phyloP scores from a whole-genome alignment of 148 eudicot genomes.

The Rhododendron vialii region DNA sequence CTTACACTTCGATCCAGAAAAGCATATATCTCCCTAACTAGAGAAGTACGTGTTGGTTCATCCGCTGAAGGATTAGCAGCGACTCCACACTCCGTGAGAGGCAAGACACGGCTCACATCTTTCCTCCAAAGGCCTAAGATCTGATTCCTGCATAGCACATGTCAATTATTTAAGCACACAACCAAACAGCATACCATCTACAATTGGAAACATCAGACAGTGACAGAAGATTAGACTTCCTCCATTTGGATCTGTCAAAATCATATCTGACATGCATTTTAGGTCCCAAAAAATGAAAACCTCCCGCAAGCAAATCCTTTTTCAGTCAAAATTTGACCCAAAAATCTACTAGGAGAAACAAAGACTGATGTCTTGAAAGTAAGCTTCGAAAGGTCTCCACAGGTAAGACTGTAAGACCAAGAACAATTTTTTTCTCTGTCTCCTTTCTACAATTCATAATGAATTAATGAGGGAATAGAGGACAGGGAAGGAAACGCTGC shows the following conservation, averaged over 20 bases:
- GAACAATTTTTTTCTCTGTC: not conserved
- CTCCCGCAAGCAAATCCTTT: not conserved
- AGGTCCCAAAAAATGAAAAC: not conserved
- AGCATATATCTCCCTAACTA: slow-evolving; percentile 62
- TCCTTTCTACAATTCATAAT: not conserved
- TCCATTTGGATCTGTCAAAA: not conserved
- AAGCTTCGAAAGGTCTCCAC: not conserved
- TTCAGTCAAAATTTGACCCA: not conserved
- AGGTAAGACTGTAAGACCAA: not conserved
- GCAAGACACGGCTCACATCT: slow-evolving; percentile 85
- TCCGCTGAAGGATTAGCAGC: slow-evolving; percentile 38
- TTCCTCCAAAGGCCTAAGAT: slow-evolving; percentile 89
- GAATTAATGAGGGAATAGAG: not conserved
- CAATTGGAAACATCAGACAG: slow-evolving; percentile 6
- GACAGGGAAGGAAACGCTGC: not conserved
- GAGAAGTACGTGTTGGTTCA: slow-evolving; percentile 54
- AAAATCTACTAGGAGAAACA: not conserved
- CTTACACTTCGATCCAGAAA: slow-evolving; percentile 94
- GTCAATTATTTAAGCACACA: slow-evolving; percentile 4
- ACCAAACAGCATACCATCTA: not conserved
- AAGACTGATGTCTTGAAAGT: not conserved
- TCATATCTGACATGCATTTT: not conserved
- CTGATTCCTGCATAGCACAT: slow-evolving; percentile 64
- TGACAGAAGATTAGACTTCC: slow-evolving; percentile 1
- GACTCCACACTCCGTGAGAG: slow-evolving; percentile 79